Base-by-base conservation (phyloP, 139 green algal species). In the Picochlorum sp. region DNA sequence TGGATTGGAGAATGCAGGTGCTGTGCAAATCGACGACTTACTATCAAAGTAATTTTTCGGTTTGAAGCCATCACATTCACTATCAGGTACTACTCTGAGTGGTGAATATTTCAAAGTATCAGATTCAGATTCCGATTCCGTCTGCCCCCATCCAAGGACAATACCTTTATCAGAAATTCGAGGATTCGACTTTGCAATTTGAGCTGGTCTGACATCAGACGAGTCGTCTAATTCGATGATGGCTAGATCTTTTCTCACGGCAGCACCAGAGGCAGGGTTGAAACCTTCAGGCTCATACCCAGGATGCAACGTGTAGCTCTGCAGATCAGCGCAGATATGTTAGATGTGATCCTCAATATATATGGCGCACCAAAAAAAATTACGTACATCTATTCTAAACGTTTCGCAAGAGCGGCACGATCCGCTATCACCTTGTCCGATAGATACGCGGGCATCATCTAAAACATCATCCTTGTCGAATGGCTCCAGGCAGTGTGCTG, bases 21-120 rank as follows among this genome's bases (percentile, higher is more conserved):
- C 44, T 51, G 41, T 18, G 13, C 58, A 65, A 65, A 65, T 65
- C 14, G 58, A 65, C 13, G 21, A 18, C 15, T 59, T 15, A 6
- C 13, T 21, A 59, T 59, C 51, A 28, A 59, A 59, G 51, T 30
- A 59, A 59, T 59, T 21, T 38, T 30, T 54, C 7, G 47, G 47
- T 21, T 54, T 15, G 51, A 34, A 32, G 26, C 20, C 20, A 30
- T 28, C 21, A 59, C 51, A 59, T 28, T 59, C 21, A 4, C 8
- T 11, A 18, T 9, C n/a, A 59, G 51, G 20, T 59, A 23, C 21
- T 26, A 59, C 21, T 34, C 21, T 28, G n/a, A 59, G 1, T 28
- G 20, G 13, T 26, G 51, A 30, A 59, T 59, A 34, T 14, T 18
- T 59, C 15, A 59, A 28, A 4, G 21, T 28, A 41, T 18, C 23